Percentiles rank a stretch among this genome's conserved stretches.
phyloP scores from a whole-genome alignment of 2,329 filamentous ascomycete genomes.

The Fusarium virguliforme region DNA sequence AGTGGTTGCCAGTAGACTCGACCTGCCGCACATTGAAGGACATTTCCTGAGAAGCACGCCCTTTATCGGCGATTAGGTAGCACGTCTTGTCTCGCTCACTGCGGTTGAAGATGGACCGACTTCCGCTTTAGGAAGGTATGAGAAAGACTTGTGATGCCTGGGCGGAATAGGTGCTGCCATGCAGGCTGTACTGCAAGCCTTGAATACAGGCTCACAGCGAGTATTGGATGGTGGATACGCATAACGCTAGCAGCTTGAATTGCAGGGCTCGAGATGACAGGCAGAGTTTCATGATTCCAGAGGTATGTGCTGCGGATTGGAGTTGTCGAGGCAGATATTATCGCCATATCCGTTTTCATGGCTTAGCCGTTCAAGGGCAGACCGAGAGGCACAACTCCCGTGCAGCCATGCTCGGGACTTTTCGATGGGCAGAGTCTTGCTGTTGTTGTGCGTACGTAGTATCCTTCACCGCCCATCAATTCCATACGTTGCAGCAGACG shows the following conservation, averaged over 20 bases:
- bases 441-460: background rate
- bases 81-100: slow-evolving; percentile 15
- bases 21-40: background rate
- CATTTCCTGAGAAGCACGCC: background rate
- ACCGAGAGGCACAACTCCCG: background rate
- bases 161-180: slow-evolving; percentile 18
- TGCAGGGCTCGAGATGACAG: slow-evolving; percentile 5
- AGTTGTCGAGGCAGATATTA: slow-evolving; percentile 13
- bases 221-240: slow-evolving; percentile 1
- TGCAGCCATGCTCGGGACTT: background rate
- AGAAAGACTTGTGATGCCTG: slow-evolving; percentile 15
- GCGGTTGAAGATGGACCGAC: background rate
- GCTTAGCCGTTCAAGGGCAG: background rate
- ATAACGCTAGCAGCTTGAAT: slow-evolving; percentile 3
- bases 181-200: slow-evolving; percentile 17
- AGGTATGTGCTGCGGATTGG: background rate
- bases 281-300: slow-evolving; percentile 8
- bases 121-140: slow-evolving; percentile 40
- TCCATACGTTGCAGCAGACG: background rate
- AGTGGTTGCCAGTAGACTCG: background rate
- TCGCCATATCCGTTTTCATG: background rate
- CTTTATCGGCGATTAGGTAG: background rate
- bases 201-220: background rate
- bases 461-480: slow-evolving; percentile 10
- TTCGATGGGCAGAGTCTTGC: background rate